Conservation (phyloP, 1,284 basidiomycete species). For the Macrocystidia cucumis region DNA sequence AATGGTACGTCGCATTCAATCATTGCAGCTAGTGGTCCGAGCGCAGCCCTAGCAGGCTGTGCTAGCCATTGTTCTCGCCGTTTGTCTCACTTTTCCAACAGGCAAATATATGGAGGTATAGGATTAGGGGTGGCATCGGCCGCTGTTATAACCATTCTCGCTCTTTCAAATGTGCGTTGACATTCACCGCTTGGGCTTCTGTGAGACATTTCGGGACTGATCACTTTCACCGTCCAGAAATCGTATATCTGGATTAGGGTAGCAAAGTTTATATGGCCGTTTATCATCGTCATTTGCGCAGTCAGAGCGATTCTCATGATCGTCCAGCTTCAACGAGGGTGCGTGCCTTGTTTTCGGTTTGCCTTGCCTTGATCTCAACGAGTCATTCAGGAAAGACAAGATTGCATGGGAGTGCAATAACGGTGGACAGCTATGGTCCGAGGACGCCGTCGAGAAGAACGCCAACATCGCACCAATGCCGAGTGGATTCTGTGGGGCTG, state of each 20-base stretch:
- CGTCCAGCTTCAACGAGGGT: slow-evolving; percentile 64
- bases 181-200: too few species aligned
- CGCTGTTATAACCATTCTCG: slow-evolving; percentile 53
- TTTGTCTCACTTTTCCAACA: slow-evolving; percentile 20
- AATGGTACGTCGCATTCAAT: slow-evolving; percentile 40
- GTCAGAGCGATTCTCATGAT: slow-evolving; percentile 71
- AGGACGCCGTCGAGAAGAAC: slow-evolving; percentile 30
- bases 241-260: slow-evolving; percentile 67
- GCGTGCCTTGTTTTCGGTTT: slow-evolving; percentile 20
- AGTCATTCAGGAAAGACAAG: slow-evolving; percentile 48
- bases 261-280: slow-evolving; percentile 66
- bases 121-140: slow-evolving; percentile 48
- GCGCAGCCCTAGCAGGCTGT: too few species aligned
- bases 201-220: slow-evolving; percentile 11
- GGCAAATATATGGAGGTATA: slow-evolving; percentile 74
- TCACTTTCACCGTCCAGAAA: slow-evolving; percentile 12
- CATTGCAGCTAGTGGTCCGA: too few species aligned
- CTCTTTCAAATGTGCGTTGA: slow-evolving; percentile 65
- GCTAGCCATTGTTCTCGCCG: background rate
- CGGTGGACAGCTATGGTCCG: slow-evolving; percentile 63
- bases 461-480: slow-evolving; percentile 39
- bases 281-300: slow-evolving; percentile 59
- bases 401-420: slow-evolving; percentile 74
- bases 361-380: slow-evolving; percentile 6
- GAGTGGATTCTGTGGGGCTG: slow-evolving; percentile 51